phyloP scores from a whole-genome alignment of 208 protist species.

The Leptomonas seymouri region DNA sequence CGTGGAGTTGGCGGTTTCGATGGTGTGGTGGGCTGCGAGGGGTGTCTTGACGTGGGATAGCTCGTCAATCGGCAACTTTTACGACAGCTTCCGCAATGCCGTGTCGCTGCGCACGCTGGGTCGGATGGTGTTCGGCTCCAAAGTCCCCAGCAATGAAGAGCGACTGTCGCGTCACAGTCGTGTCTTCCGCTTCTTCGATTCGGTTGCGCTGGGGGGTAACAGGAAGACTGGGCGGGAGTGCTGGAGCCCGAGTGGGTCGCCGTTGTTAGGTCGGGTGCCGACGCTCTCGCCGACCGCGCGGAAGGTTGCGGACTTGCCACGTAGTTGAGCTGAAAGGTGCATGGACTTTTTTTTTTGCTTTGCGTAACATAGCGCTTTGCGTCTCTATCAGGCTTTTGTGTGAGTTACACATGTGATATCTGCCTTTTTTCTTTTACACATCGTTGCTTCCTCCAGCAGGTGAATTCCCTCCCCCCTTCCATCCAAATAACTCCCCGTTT shows the following conservation, averaged over 20 bases:
- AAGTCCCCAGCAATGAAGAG: constrained; percentile 50
- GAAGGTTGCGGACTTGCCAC: neutral
- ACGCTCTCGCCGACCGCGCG: constrained; percentile 34
- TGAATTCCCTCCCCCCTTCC: no score
- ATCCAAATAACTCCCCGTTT: no score
- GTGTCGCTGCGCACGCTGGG: constrained; percentile 56
- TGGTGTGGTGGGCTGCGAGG: constrained; percentile 31
- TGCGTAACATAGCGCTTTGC: neutral
- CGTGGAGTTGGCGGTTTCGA: constrained; percentile 54
- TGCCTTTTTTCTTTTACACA: neutral
- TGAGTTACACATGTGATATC: no score
- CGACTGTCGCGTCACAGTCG: constrained; percentile 49
- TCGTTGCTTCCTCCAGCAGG: neutral
- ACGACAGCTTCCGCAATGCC: constrained; percentile 54
- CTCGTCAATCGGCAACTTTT: constrained; percentile 33
- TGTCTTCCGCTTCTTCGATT: constrained; percentile 62
- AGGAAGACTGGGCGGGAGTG: constrained; percentile 37
- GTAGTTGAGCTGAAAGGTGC: neutral
- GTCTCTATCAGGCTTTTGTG: neutral
- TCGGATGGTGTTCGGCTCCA: constrained; percentile 50
- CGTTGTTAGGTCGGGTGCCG: constrained; percentile 22
- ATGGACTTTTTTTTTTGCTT: neutral
- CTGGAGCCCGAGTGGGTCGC: constrained; percentile 23
- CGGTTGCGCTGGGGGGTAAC: constrained; percentile 43
- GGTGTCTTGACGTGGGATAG: constrained; percentile 25